Evolutionary conservation across 2,329 filamentous ascomycete genomes (phyloP), one percentile per base, ranked within the genome.

Genomic region (Blastomyces emzantsi): DNA sequence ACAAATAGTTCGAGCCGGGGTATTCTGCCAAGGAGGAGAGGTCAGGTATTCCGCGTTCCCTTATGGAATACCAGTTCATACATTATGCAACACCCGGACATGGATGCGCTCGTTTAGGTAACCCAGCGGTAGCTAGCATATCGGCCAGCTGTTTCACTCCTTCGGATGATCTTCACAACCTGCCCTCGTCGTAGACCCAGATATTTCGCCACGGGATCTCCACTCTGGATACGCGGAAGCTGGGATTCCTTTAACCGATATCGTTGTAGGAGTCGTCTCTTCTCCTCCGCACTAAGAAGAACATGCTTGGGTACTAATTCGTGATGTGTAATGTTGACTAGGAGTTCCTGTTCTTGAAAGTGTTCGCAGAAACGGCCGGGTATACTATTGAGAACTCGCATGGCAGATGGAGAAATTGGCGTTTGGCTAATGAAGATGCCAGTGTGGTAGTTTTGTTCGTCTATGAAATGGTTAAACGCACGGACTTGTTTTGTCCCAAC

Each of bases 191-290:
- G 89, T 74, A 99, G 80, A 15, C 94, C 94, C 63, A 97, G 80
- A 76, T 97, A 99, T 71, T 89, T 87, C 33, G 94, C 90, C 61
- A 99, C 92, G 2, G 94, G 94, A 75, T 99, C 94, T 69, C 90
- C 90, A 69, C 90, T 85, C 76, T 96, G 85, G 71, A 99, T 96
- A 63, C 94, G 85, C 4, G 94, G 94, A 73, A 99, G 81, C 80
- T 99, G 94, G 11, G 91, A 97, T 83, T 99, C 94, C 85, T 97
- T 97, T 76, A 99, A 79, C 59, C 94, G 86, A 79, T 99, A 99
- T 67, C 94, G 83, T 78, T 92, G 87, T 65, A 99, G 82, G 72
- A 99, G 80, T 47, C 89, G 88, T 57, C 80, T 79, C 84, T 97
- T 97, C 82, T 99, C 94, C 71, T 95, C 91, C 56, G 87, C 84